These are phyloP conservation scores for Lactarius tabidus DNA, from an alignment of 768 basidiomycete species.

Conservation along the genomic window DNA sequence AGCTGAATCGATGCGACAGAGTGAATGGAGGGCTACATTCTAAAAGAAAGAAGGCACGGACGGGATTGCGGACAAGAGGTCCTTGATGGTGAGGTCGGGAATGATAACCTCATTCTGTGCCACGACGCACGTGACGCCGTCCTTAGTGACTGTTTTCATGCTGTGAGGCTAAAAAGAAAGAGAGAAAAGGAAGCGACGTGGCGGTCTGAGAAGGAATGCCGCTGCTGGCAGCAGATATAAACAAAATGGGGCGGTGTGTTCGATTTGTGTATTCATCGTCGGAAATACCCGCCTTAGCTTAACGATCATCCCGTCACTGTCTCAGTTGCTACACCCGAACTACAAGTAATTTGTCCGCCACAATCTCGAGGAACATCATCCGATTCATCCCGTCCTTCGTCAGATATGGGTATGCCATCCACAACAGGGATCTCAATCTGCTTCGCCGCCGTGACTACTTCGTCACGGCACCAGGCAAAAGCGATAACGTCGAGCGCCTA, in stretches of 20 bases:
- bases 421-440: too few species aligned
- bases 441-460: too few species aligned
- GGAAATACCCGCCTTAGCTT: constrained; percentile 8
- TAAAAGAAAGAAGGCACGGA: constrained; percentile 37
- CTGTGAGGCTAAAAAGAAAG: neutral
- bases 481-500: too few species aligned
- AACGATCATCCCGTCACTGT: constrained; percentile 11
- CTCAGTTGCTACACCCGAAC: constrained; percentile 30
- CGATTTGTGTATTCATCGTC: neutral
- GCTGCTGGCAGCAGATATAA: neutral
- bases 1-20: constrained; percentile 37
- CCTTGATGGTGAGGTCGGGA: constrained; percentile 85
- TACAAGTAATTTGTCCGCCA: constrained; percentile 49
- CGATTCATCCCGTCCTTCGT: constrained; percentile 78
- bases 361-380: constrained; percentile 60
- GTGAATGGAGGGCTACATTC: neutral
- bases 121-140: constrained; percentile 28
- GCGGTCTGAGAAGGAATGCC: neutral
- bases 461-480: too few species aligned
- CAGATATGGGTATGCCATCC: too few species aligned
- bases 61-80: constrained; percentile 81
- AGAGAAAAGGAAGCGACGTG: neutral
- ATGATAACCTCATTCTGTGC: constrained; percentile 63
- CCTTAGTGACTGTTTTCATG: constrained; percentile 25
- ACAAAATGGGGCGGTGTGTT: neutral